Evolutionary conservation across 2,329 filamentous ascomycete species (phyloP), one percentile per base, ranked within the genome.

Genomic region (Bretziella fagacearum): DNA sequence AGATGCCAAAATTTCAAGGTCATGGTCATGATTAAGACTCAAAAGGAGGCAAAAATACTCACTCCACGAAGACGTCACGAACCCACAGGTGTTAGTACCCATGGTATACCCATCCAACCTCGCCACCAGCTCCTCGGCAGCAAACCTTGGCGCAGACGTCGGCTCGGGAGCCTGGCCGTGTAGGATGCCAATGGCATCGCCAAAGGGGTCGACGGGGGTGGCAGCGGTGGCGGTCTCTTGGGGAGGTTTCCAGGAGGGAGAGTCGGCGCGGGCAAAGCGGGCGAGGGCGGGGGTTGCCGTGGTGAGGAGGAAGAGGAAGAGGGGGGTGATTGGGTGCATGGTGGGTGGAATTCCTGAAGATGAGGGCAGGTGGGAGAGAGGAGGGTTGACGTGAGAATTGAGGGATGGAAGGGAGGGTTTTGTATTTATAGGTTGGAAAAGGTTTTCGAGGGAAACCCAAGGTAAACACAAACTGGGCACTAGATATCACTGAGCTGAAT

Each of bases 11-110:
- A n/a, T n/a, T n/a, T n/a, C n/a, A n/a, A n/a, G n/a, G n/a, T n/a
- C n/a, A n/a, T n/a, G n/a, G n/a, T n/a, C n/a, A n/a, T n/a, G n/a
- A 32, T 30, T 8, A 7, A 13, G 5, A 29, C 6, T n/a, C 8
- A 26, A n/a, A 4, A 33, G 11, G 35, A 13, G 2, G 8, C 36
- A 18, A 8, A 15, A 39, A 18, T 11, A 57, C 60, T 57, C 49
- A 62, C 60, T 56, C 50, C 55, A 56, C 30, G 53, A 51, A 15
- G 44, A 46, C 6, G 40, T 44, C 13, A 58, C 53, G 43, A 55
- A 63, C 6, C 60, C 60, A 40, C 61, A 63, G 1, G 60, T 62
- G 26, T 53, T 52, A 3, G 54, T 44, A 2, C 49, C 52, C 18
- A 61, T 44, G 2, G 54, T 59, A 32, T 56, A 60, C 1, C 54